A percentile compares a stretch with the other conserved stretches of the same genome.
phyloP scores from a whole-genome alignment of 352 stramenopile genomes.

The Thraustochytrium aureum region DNA sequence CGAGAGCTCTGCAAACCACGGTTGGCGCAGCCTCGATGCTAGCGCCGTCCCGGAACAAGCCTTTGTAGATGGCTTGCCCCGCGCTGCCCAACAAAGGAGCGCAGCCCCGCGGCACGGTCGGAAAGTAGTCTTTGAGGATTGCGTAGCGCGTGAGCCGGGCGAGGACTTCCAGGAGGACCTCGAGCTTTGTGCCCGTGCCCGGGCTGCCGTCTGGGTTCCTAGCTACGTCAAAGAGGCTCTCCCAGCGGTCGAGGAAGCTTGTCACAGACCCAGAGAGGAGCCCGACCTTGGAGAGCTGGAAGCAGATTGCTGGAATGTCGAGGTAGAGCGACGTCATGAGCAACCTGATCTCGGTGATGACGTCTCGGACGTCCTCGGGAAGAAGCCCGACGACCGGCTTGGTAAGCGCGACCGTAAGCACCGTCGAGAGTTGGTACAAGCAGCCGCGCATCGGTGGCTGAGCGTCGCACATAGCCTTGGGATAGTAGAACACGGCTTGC shows the following conservation, averaged over 20 bases:
- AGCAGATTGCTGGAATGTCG: neutral
- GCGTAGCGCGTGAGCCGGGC: neutral
- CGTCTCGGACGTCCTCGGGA: slow-evolving; percentile 12
- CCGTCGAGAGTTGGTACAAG: slow-evolving; percentile 1
- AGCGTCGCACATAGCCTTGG: slow-evolving; percentile 38
- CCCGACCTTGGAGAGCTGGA: neutral
- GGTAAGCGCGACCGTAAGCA: slow-evolving; percentile 14
- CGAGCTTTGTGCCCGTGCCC: neutral
- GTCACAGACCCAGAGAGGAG: neutral
- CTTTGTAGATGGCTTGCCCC: neutral
- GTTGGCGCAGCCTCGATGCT: neutral
- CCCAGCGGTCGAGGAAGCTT: slow-evolving; percentile 28
- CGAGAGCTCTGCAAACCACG: slow-evolving; percentile 5
- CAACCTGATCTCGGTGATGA: slow-evolving; percentile 6
- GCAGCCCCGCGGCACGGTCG: slow-evolving; percentile 1
- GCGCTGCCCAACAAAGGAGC: neutral
- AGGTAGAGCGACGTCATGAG: neutral
- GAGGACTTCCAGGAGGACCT: slow-evolving; percentile 18
- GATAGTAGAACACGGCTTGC: slow-evolving; percentile 48
- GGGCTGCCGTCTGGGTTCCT: neutral
- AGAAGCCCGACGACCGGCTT: slow-evolving; percentile 5
- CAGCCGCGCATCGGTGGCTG: neutral
- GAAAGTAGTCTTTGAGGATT: slow-evolving; percentile 45
- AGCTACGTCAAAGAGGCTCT: slow-evolving; percentile 22
- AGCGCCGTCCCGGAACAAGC: neutral